Base-by-base conservation (phyloP, 164 flowering plant species). In the Echeveria elegans region DNA sequence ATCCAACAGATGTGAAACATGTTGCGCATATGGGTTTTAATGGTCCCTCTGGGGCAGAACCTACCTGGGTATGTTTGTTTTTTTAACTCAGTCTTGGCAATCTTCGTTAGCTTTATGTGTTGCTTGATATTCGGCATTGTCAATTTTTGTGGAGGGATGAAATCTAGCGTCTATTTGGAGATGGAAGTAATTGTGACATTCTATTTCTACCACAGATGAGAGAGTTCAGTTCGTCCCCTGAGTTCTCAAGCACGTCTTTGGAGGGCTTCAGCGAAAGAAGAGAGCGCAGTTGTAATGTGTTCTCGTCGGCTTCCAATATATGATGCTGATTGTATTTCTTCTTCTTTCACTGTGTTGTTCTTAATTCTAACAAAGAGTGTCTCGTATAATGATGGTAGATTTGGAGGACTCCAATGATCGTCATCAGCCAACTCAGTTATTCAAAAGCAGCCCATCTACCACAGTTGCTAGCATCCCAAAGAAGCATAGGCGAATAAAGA, bases 1-100 rank as follows among this genome's bases (percentile, higher is more conserved):
- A 34, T 16, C 66, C 66, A 10, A 63, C 66, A 9, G 66, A 63
- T 63, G 66, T 63, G 15, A 63, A 63, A 41, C 66, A 63, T 32
- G 45, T 63, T 29, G 47, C 66, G 24, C 66, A 63, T 32, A 63
- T 63, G 18, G 66, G 66, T 18, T 37, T 14, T 14, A 23, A 36
- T 63, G 66, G 66, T 63, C 26, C 66, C 0, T 63, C 66, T n/a
- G 66, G 66, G 41, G 21, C 66, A 2, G 45, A 10, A 7, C 66
- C 66, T 18, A 32, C 43, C 8, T 63, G 66, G 66, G 66, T 63
- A 63, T 63, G 66, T 63, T n/a, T 56, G 61, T 26, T 56, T 8
- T 43, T 16, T 11, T 11, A 43, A 16, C 47, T 12, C 3, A 34
- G 7, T 34, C 7, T 34, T 3, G n/a, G n/a, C n/a, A n/a, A n/a